A percentile compares a stretch with the other conserved stretches of the same genome.
phyloP scores from a whole-genome alignment of 805 yeast species.

The Hanseniaspora jakobsenii region DNA sequence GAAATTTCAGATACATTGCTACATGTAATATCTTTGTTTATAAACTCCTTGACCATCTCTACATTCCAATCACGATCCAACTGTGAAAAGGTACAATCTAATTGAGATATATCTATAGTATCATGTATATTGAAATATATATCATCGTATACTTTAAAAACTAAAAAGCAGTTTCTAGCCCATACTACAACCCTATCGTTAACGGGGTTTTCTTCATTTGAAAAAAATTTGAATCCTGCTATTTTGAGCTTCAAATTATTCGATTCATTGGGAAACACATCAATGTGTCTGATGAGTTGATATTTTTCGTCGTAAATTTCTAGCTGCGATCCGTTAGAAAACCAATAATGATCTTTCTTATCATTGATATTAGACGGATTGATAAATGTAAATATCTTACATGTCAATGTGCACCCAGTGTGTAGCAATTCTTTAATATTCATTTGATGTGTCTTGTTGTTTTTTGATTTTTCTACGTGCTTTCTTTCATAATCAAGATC shows the following conservation, averaged over 20 bases:
- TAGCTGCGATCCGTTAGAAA: background rate
- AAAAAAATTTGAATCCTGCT: background rate
- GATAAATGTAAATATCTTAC: conserved; percentile 1
- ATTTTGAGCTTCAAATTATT: background rate
- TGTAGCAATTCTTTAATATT: background rate
- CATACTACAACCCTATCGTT: background rate
- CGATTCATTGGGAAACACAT: background rate
- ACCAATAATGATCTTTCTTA: background rate
- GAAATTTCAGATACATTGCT: no score
- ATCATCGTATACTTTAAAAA: no score
- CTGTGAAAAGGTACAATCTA: no score
- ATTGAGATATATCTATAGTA: no score
- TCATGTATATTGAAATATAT: no score
- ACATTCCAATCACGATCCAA: no score
- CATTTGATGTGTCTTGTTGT: no score
- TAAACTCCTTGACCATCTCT: no score
- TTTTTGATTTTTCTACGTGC: no score
- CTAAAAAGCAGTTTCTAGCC: background rate
- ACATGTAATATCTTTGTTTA: no score
- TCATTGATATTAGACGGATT: background rate
- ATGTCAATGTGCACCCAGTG: background rate
- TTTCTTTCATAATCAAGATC: no score
- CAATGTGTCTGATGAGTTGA: background rate
- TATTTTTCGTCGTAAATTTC: background rate
- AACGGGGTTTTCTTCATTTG: background rate